These are phyloP conservation scores for Elaeis guineensis DNA, from an alignment of 176 grass and related monocot species.

Conservation along the genomic window DNA sequence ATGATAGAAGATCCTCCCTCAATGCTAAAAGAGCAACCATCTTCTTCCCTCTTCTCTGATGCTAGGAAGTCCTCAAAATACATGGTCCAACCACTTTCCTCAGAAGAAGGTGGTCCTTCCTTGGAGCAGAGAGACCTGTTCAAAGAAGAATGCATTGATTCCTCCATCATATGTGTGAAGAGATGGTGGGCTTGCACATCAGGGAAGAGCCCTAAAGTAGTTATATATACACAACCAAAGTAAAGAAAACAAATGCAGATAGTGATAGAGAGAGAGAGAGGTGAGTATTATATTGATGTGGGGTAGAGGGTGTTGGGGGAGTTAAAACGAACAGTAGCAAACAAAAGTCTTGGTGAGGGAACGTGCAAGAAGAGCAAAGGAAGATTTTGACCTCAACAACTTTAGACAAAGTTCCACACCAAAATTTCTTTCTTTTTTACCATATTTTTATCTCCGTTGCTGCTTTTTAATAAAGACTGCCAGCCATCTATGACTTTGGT, in stretches of 20 bases:
- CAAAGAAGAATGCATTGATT: conserved; percentile 36
- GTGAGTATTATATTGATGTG: too few relatives aligned
- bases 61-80: conserved; percentile 77
- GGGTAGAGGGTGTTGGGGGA: too few relatives aligned
- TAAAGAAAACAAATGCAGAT: not conserved
- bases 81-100: conserved; percentile 71
- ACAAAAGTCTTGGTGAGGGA: not conserved
- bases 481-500: conserved; percentile 5
- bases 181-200: not conserved
- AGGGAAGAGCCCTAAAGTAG: conserved; percentile 7
- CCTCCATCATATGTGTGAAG: conserved; percentile 39
- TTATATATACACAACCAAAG: conserved; percentile 30
- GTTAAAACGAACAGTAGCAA: not conserved
- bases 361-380: not conserved
- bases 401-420: not conserved
- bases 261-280: not conserved
- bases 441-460: not conserved
- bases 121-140: conserved; percentile 23
- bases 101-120: conserved; percentile 36
- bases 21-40: conserved; percentile 11
- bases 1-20: conserved; percentile 36
- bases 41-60: conserved; percentile 50
- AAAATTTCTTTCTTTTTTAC: not conserved
- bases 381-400: conserved; percentile 10
- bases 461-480: not conserved